Evolutionary conservation across 768 basidiomycete genomes (phyloP).

Genomic region (Agaricus subrufescens): DNA sequence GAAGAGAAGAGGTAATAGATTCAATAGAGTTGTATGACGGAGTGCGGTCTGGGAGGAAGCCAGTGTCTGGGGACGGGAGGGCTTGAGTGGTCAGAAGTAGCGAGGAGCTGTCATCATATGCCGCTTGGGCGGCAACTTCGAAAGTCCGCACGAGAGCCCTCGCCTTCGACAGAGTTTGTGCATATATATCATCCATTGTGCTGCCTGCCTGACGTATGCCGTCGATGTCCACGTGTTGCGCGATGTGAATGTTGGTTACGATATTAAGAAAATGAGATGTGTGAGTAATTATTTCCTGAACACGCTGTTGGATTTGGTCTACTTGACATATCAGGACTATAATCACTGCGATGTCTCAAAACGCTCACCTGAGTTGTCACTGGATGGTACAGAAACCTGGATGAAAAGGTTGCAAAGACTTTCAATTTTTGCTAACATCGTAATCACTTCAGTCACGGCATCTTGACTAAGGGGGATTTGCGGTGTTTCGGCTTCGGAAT

Average conservation of each 20-base stretch:
- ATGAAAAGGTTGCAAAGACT: constrained; percentile 39
- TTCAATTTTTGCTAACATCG: constrained; percentile 44
- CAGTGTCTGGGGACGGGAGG: constrained; percentile 33
- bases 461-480: constrained; percentile 44
- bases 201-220: constrained; percentile 52
- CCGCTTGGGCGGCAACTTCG: constrained; percentile 64
- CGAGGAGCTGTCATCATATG: constrained; percentile 67
- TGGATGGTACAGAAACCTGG: constrained; percentile 25
- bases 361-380: constrained; percentile 33
- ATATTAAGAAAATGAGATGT: constrained; percentile 55
- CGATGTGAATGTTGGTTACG: constrained; percentile 71
- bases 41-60: constrained; percentile 25
- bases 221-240: constrained; percentile 80
- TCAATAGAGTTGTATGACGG: constrained; percentile 43
- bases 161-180: constrained; percentile 65
- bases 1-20: constrained; percentile 44
- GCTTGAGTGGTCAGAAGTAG: constrained; percentile 58
- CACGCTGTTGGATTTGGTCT: constrained; percentile 36
- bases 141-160: constrained; percentile 62
- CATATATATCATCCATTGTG: constrained; percentile 46
- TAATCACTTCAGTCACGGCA: constrained; percentile 49
- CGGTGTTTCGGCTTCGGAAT: constrained; percentile 44
- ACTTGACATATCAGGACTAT: constrained; percentile 18
- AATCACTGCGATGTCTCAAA: neutral
- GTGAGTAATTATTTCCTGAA: constrained; percentile 49